Evolutionary conservation across 345 rosid genomes (phyloP).

Genomic region (Pseudoturritis turrita): DNA sequence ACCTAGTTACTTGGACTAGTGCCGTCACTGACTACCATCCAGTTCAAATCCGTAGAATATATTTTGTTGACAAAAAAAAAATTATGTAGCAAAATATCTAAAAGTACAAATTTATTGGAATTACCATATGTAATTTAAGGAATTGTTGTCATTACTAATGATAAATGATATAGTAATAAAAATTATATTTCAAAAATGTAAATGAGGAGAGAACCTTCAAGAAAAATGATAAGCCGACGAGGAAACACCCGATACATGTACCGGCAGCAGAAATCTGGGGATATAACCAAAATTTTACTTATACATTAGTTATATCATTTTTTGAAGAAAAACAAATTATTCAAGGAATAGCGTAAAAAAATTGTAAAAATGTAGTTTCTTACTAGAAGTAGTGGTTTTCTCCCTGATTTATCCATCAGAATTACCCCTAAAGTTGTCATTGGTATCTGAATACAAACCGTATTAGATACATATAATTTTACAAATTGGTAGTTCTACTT

Average conservation of each 20-base stretch:
- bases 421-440: slow-evolving; percentile 66
- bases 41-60: too few relatives aligned
- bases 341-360: neutral
- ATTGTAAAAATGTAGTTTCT: neutral
- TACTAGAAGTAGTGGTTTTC: slow-evolving; percentile 70
- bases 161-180: neutral
- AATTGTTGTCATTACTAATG: neutral
- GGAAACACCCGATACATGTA: slow-evolving; percentile 63
- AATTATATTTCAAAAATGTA: neutral
- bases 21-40: too few relatives aligned
- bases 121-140: neutral
- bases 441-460: slow-evolving; percentile 42
- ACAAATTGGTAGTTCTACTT: neutral
- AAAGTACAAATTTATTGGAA: neutral
- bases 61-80: too few relatives aligned
- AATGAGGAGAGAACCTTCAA: slow-evolving; percentile 37
- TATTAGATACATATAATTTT: neutral
- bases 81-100: neutral
- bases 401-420: slow-evolving; percentile 71
- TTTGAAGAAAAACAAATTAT: neutral
- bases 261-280: slow-evolving; percentile 79
- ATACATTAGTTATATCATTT: too few relatives aligned
- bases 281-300: neutral
- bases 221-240: slow-evolving; percentile 49
- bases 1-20: too few relatives aligned